Percentiles rank a stretch among this genome's conserved stretches.
These are phyloP conservation scores for Quercus wislizeni DNA, from an alignment of 306 rosid species.

Conservation along the genomic window DNA sequence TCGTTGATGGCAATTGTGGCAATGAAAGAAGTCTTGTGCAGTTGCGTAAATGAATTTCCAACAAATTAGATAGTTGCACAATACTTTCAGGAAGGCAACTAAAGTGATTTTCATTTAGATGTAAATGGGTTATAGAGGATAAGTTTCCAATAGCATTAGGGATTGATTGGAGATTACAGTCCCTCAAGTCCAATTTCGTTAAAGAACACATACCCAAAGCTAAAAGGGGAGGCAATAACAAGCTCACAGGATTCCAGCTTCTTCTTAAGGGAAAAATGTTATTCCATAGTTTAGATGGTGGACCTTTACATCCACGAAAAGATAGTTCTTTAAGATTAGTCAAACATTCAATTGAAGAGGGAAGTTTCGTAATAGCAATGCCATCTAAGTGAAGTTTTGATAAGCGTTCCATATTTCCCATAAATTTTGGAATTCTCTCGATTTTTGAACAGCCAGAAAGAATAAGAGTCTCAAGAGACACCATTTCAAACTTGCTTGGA, in stretches of 20 bases:
- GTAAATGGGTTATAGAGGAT: neutral
- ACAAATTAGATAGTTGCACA: too few relatives aligned
- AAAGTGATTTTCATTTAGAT: constrained; percentile 34
- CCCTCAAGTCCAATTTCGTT: constrained; percentile 1
- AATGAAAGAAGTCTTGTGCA: too few relatives aligned
- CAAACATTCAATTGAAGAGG: too few relatives aligned
- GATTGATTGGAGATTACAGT: constrained; percentile 27
- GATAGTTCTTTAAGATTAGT: constrained; percentile 6
- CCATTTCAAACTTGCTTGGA: neutral
- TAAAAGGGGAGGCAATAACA: too few relatives aligned
- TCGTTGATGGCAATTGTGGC: too few relatives aligned
- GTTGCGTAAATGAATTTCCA: too few relatives aligned
- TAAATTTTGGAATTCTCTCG: constrained; percentile 29
- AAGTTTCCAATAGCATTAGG: constrained; percentile 22
- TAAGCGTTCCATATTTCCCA: constrained; percentile 9
- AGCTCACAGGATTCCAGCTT: too few relatives aligned
- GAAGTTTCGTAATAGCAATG: too few relatives aligned
- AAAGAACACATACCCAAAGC: neutral
- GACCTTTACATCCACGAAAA: constrained; percentile 24
- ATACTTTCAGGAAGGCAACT: constrained; percentile 1
- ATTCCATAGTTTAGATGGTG: neutral
- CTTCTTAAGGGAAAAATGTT: too few relatives aligned
- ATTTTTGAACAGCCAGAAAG: constrained; percentile 32
- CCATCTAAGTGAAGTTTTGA: neutral
- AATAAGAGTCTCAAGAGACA: neutral